Evolutionary conservation across 2,329 filamentous ascomycete species (phyloP).

Genomic region (Cladosporium sphaerospermum): DNA sequence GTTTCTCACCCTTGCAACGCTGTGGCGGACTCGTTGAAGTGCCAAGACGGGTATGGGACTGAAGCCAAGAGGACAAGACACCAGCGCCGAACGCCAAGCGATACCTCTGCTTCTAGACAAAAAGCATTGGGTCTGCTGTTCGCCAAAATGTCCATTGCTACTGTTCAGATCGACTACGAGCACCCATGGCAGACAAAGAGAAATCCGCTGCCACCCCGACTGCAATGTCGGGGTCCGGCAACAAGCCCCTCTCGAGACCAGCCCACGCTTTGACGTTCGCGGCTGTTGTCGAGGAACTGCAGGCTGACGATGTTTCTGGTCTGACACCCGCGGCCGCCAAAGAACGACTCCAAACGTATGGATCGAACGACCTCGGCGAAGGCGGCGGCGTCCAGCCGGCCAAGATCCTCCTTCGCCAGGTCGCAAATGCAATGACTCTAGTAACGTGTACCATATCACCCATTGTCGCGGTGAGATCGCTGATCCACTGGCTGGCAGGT

Average conservation of each 20-base stretch:
- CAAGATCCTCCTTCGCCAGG: constrained; percentile 66
- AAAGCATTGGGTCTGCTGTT: too few relatives aligned
- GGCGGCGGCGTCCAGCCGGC: constrained; percentile 61
- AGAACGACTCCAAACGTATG: constrained; percentile 55
- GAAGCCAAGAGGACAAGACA: too few relatives aligned
- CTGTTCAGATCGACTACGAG: too few relatives aligned
- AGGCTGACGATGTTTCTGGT: constrained; percentile 61
- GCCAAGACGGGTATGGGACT: too few relatives aligned
- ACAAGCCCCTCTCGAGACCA: constrained; percentile 52
- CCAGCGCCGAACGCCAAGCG: too few relatives aligned
- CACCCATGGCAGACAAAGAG: too few relatives aligned
- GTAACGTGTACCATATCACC: constrained; percentile 11
- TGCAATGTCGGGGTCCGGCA: constrained; percentile 33
- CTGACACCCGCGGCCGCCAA: constrained; percentile 56
- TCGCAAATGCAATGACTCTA: constrained; percentile 72
- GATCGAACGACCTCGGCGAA: constrained; percentile 66
- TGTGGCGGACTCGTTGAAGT: too few relatives aligned
- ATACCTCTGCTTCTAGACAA: too few relatives aligned
- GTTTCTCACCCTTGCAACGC: too few relatives aligned
- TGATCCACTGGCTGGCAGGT: constrained; percentile 29
- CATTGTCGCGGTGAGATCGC: constrained; percentile 5
- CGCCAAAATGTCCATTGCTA: too few relatives aligned
- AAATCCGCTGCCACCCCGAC: not conserved
- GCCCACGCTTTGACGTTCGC: constrained; percentile 55
- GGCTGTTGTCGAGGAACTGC: constrained; percentile 50